phyloP scores from a whole-genome alignment of 345 rosid species.

The Kandelia obovata region DNA sequence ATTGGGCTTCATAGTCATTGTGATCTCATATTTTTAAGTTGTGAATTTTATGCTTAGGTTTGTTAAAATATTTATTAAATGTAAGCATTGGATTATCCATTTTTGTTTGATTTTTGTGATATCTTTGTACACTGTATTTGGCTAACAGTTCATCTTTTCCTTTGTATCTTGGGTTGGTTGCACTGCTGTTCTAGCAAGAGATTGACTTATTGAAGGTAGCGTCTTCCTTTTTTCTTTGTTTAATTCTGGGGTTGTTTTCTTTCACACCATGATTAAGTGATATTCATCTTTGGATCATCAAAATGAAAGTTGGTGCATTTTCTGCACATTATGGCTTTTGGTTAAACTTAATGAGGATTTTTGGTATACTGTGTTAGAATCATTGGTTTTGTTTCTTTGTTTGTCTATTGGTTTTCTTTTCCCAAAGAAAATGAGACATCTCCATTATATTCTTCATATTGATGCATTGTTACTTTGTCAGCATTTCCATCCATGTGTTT shows the following conservation, averaged over 20 bases:
- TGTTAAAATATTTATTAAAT: too few species aligned
- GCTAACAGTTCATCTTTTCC: constrained; percentile 38
- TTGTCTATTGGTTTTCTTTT: too few species aligned
- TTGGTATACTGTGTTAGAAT: neutral
- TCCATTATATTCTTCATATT: too few species aligned
- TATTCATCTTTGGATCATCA: neutral
- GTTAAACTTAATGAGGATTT: neutral
- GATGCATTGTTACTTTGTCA: neutral
- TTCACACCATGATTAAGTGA: neutral
- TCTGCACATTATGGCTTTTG: neutral
- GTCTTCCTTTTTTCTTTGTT: neutral
- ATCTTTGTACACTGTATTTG: constrained; percentile 19
- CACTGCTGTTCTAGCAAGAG: constrained; percentile 73
- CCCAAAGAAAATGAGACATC: too few species aligned
- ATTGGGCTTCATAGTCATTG: too few species aligned
- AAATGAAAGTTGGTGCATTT: neutral
- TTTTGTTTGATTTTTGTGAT: constrained; percentile 1
- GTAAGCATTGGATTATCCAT: neutral
- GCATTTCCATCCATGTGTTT: neutral
- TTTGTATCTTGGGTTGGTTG: constrained; percentile 30
- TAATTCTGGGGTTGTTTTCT: neutral
- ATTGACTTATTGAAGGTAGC: constrained; percentile 93
- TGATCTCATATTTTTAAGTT: too few species aligned
- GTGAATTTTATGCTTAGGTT: too few species aligned
- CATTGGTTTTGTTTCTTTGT: too few species aligned